Base-by-base conservation (phyloP, 2,329 filamentous ascomycete genomes). In the Colletotrichum horii region DNA sequence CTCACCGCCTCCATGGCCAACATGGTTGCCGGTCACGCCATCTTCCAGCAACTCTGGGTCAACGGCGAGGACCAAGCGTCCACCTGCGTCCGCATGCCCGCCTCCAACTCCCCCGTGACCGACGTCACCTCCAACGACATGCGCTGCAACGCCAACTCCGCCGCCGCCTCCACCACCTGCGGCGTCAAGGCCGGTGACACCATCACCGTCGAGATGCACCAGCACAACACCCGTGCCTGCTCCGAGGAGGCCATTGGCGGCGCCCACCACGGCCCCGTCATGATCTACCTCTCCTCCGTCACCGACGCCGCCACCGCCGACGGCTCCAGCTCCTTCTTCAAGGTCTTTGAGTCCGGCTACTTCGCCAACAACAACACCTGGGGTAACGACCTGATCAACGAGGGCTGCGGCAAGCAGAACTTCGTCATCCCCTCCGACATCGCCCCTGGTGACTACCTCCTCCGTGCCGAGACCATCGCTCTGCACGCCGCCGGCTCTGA, bases 381-480 rank as follows among this genome's bases (percentile, higher is more conserved):
- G 76, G 76, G 68, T 15, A 78, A 74, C 75, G 75, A 78, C 71
- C 69, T 75, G 8, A 68, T 78, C 70, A 77, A 78, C 71, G 66
- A 77, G 71, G 71, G 75, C 62, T 78, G 76, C 71, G 76, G 76
- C 56, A 74, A 71, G 58, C 71, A 75, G 71, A 75, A 28, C 38
- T 38, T 78, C 55, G 32, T 56, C 65, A 87, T 91, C 70, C 89
- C 89, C 16, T 74, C 80, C 8, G 84, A 84, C 73, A 84, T 91
- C 56, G 85, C 84, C 24, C 79, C 87, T 8, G 90, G 90, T 55
- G 86, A 89, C 79, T 91, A 91, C 80, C 87, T 91, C 64, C 83
- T 90, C 48, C 86, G 89, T 69, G 87, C 89, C 78, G 89, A 91
- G 82, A 84, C 89, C 75, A 87, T 91, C 75, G 89, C 88, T 43